Percentiles rank a stretch among this genome's conserved stretches.
phyloP scores from a whole-genome alignment of 768 basidiomycete species.

The Boletus tomentosulus region DNA sequence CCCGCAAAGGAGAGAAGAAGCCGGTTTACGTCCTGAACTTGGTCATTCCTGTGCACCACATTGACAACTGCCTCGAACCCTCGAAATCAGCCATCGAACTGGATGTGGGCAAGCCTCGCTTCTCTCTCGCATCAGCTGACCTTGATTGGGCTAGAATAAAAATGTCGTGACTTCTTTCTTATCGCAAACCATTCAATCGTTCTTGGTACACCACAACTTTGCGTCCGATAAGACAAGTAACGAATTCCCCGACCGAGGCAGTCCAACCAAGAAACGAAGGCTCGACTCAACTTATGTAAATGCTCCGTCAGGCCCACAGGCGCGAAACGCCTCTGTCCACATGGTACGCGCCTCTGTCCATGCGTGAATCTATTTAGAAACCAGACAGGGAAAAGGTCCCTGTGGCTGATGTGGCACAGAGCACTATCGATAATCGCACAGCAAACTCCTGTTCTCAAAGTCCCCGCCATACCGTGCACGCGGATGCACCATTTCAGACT shows the following conservation, averaged over 20 bases:
- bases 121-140: conserved; percentile 9
- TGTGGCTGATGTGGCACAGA: conserved; percentile 29
- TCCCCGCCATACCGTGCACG: conserved; percentile 7
- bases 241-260: conserved; percentile 17
- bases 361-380: conserved; percentile 7
- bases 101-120: conserved; percentile 43
- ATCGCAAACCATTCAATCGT: conserved; percentile 52
- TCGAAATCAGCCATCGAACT: conserved; percentile 65
- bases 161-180: conserved; percentile 53
- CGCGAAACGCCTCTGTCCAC: conserved; percentile 9
- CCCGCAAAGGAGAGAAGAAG: conserved; percentile 72
- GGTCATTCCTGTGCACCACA: conserved; percentile 53
- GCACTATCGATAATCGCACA: conserved; percentile 59
- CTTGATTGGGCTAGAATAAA: conserved; percentile 45
- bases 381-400: conserved; percentile 11
- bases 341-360: conserved; percentile 18
- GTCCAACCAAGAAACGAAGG: conserved; percentile 53
- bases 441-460: conserved; percentile 56
- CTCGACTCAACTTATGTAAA: conserved; percentile 12
- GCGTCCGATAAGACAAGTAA: conserved; percentile 19
- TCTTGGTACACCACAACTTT: conserved; percentile 65
- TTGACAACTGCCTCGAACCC: conserved; percentile 84
- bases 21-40: conserved; percentile 84
- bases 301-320: conserved; percentile 1
- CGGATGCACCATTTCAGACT: conserved; percentile 7